These are phyloP conservation scores for Deinandra increscens DNA, from an alignment of 129 eudicot genomes.

Conservation along the genomic window DNA sequence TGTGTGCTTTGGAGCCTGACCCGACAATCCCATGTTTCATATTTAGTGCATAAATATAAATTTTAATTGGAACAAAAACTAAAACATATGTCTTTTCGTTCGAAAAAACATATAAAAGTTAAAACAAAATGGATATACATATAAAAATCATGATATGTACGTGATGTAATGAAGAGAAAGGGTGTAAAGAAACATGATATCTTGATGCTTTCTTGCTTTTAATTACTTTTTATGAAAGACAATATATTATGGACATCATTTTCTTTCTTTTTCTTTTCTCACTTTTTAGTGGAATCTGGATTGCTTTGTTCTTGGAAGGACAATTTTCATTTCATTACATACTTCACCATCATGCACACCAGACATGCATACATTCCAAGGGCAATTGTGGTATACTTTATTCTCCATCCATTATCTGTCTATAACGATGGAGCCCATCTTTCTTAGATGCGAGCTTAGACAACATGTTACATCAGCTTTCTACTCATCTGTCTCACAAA, in stretches of 20 bases:
- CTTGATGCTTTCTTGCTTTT: slow-evolving; percentile 18
- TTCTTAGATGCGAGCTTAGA: no score
- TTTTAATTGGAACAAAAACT: no score
- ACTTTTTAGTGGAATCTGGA: slow-evolving; percentile 38
- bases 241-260: slow-evolving; percentile 32
- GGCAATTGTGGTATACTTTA: slow-evolving; percentile 22
- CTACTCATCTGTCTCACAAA: no score
- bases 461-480: no score
- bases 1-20: no score
- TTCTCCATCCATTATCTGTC: no score
- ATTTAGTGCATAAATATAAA: no score
- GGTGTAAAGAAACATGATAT: slow-evolving; percentile 36
- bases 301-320: slow-evolving; percentile 36
- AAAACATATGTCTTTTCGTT: no score
- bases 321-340: slow-evolving; percentile 24
- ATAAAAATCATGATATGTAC: slow-evolving; percentile 16
- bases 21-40: no score
- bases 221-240: slow-evolving; percentile 37
- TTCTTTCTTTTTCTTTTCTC: slow-evolving; percentile 11
- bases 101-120: no score
- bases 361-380: slow-evolving; percentile 18
- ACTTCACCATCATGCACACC: slow-evolving; percentile 27
- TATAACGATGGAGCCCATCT: no score
- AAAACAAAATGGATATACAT: slow-evolving; percentile 3
- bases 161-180: slow-evolving; percentile 43